These are phyloP conservation scores for Rhizoclosmatium sp. DNA, from an alignment of 192 early-diverging fungal genomes.

Conservation along the genomic window DNA sequence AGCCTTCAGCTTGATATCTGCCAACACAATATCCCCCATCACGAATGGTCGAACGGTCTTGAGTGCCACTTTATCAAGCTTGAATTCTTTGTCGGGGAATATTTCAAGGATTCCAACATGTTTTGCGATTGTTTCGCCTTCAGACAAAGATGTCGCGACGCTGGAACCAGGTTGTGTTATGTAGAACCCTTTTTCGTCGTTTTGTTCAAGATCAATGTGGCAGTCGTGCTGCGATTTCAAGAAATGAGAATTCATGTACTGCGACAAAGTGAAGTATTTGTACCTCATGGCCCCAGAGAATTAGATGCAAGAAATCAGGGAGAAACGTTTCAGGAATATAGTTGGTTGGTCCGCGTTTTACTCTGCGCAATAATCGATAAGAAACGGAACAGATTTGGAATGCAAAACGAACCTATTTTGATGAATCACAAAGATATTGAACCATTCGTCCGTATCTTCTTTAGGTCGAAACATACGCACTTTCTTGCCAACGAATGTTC, in stretches of 20 bases:
- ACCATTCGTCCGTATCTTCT: constrained; percentile 78
- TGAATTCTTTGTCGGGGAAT: constrained; percentile 66
- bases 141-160: constrained; percentile 85
- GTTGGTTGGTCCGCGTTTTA: constrained; percentile 79
- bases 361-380: constrained; percentile 46
- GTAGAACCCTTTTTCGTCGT: constrained; percentile 70
- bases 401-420: constrained; percentile 75
- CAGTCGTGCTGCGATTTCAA: constrained; percentile 76
- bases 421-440: constrained; percentile 90
- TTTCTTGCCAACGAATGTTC: constrained; percentile 74
- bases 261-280: neutral
- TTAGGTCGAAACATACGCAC: constrained; percentile 77
- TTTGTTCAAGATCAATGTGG: constrained; percentile 76
- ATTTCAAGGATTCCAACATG: constrained; percentile 71
- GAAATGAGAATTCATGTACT: neutral
- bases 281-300: constrained; percentile 93
- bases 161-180: constrained; percentile 94
- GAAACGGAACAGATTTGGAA: neutral
- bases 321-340: constrained; percentile 91
- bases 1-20: constrained; percentile 45
- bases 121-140: constrained; percentile 82
- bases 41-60: constrained; percentile 88
- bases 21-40: constrained; percentile 73
- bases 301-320: constrained; percentile 79
- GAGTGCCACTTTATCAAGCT: constrained; percentile 77